Percentiles rank a stretch among this genome's conserved stretches.
phyloP scores from a whole-genome alignment of 23 red algal species.

The Pyropia haitanensis region DNA sequence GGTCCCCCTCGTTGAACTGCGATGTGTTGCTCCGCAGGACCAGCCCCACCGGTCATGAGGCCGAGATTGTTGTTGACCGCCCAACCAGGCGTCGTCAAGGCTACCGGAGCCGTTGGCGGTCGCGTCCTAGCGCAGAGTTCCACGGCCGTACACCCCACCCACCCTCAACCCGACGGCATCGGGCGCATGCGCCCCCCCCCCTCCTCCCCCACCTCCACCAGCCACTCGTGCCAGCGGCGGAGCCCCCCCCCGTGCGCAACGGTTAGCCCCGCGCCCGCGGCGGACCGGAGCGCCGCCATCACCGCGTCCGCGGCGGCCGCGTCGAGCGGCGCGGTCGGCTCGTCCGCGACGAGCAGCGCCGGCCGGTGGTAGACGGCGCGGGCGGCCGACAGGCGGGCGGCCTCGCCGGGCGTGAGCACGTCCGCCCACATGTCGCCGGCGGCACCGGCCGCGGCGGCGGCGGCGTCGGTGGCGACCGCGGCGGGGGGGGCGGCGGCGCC shows the following conservation, averaged over 20 bases:
- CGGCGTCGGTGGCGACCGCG: conserved; percentile 21
- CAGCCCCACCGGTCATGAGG: too few species aligned
- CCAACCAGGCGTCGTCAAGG: too few species aligned
- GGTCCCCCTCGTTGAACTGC: too few species aligned
- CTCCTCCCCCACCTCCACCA: conserved; percentile 12
- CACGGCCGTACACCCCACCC: too few species aligned
- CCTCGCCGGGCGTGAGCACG: conserved; percentile 46
- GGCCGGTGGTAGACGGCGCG: conserved; percentile 34
- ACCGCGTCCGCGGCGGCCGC: conserved; percentile 15
- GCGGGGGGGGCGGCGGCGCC: conserved; percentile 9
- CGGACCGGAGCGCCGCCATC: conserved; percentile 16
- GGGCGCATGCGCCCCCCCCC: neutral
- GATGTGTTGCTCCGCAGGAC: too few species aligned
- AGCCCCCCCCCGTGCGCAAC: conserved; percentile 36
- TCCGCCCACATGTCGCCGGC: conserved; percentile 21
- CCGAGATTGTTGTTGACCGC: too few species aligned
- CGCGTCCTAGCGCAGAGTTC: too few species aligned
- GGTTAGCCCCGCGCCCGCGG: conserved; percentile 21
- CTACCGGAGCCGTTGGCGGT: too few species aligned
- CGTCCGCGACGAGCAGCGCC: conserved; percentile 36
- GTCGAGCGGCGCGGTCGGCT: conserved; percentile 54
- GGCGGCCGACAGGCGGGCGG: conserved; percentile 25
- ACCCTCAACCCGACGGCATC: too few species aligned
- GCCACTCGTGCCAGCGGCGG: conserved; percentile 7
- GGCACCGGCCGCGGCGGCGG: conserved; percentile 4